Base-by-base conservation (phyloP, 306 rosid species). In the Vicia faba region DNA sequence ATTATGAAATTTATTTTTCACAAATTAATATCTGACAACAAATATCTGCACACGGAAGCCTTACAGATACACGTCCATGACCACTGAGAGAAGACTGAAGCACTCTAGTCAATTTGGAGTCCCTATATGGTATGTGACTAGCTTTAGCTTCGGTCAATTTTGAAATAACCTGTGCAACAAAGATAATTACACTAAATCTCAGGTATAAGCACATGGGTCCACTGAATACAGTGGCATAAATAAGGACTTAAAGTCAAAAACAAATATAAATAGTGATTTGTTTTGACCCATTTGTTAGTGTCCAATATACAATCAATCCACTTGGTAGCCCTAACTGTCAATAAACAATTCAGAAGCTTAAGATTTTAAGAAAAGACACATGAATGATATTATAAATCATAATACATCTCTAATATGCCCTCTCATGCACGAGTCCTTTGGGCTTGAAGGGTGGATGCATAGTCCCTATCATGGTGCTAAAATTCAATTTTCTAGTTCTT, bases 31-130 rank as follows among this genome's bases (percentile, higher is more conserved):
- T 63, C 26, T 69, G 43, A 16, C 68, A 55, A 58, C 45, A 64
- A 59, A 57, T 65, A 68, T 72, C 53, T 57, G 55, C 53, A 78
- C 57, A 55, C 44, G 40, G 68, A 75, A 83, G 79, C 71, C 96
- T 88, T 86, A 95, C 99, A 84, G 99, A 95, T 68, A 90, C 86
- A 68, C 96, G 97, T 44, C 99, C 99, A 68, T 95, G 96, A 72
- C 99, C 99, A 60, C 99, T 90, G 73, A 95, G 88, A 3, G 99
- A 95, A 66, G 96, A 88, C 73, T 95, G 99, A 61, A 95, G 95
- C 48, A 95, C 80, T 81, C 99, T 87, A 65, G 99, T 95, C 83
- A 95, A 79, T 78, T 95, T 95, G 68, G 99, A 95, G 84, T 95
- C 99, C 71, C 99, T 73, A 66, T 95, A 95, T 40, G 99, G 99